These are phyloP conservation scores for Martiniozyma asiatica DNA, from an alignment of 1,139 yeast genomes.

Conservation along the genomic window DNA sequence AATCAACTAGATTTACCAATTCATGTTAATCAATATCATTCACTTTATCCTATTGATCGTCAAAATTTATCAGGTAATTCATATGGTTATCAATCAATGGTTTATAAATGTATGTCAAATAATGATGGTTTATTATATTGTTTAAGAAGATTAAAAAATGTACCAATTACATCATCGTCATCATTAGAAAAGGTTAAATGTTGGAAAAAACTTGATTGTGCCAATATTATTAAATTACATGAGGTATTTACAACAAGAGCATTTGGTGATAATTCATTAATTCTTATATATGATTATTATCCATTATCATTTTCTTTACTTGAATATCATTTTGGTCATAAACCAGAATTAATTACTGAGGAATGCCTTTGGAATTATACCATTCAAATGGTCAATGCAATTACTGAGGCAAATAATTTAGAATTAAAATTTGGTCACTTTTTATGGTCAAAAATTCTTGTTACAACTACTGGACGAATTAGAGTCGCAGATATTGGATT, in stretches of 20 bases:
- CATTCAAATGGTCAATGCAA: conserved; percentile 60
- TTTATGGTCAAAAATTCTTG: conserved; percentile 57
- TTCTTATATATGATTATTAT: conserved; percentile 55
- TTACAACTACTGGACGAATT: conserved; percentile 60
- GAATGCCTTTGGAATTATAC: conserved; percentile 64
- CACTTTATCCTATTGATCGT: conserved; percentile 72
- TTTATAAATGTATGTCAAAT: conserved; percentile 74
- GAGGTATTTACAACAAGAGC: conserved; percentile 86
- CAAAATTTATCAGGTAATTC: conserved; percentile 40
- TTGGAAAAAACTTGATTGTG: conserved; percentile 40
- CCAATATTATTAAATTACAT: conserved; percentile 54
- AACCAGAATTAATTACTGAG: conserved; percentile 38
- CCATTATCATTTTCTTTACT: conserved; percentile 51
- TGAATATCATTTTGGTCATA: conserved; percentile 36
- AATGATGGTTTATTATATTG: conserved; percentile 69
- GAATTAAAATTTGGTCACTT: conserved; percentile 52
- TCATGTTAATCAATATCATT: conserved; percentile 71
- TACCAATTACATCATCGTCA: conserved; percentile 48
- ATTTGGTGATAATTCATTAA: conserved; percentile 65
- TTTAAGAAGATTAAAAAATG: conserved; percentile 60
- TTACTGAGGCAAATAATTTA: conserved; percentile 48
- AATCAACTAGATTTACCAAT: conserved; percentile 58
- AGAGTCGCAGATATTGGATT: conserved; percentile 65
- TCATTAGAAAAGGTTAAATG: conserved; percentile 36
- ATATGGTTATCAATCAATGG: conserved; percentile 46